Conservation (phyloP, 1,284 basidiomycete species). For the Cronartium ribicola region DNA sequence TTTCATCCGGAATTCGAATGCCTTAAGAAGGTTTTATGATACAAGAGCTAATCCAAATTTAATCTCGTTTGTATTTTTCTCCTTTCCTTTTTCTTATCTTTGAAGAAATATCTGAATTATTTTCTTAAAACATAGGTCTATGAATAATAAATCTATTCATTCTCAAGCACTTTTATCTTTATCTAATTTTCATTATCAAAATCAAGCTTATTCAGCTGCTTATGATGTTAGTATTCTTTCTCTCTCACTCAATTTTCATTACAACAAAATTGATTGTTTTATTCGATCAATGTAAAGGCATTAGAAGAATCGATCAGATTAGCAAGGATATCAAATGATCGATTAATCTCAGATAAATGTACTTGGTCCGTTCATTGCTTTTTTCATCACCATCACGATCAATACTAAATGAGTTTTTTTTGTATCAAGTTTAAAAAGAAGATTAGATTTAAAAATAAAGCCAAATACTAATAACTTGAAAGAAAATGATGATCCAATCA, state of each 20-base stretch:
- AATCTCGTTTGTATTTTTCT: not conserved
- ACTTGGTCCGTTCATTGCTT: conserved; percentile 21
- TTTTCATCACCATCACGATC: not conserved
- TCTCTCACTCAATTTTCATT: not conserved
- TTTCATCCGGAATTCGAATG: conserved; percentile 20
- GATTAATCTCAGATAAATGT: conserved; percentile 24
- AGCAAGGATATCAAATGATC: conserved; percentile 33
- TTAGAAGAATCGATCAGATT: conserved; percentile 31
- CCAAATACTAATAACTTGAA: not conserved
- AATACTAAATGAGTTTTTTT: not conserved
- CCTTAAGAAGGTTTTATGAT: conserved; percentile 34
- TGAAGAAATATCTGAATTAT: not conserved
- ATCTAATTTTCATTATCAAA: conserved; percentile 30
- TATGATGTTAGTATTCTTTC: conserved; percentile 16
- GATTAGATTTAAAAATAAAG: not conserved
- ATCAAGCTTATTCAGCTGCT: conserved; percentile 40
- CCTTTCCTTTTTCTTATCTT: not conserved
- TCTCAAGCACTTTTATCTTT: conserved; percentile 34
- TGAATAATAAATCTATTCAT: conserved; percentile 25
- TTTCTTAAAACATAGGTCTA: conserved; percentile 3
- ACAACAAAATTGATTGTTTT: not conserved
- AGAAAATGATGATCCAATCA: not conserved
- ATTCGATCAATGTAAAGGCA: conserved; percentile 2
- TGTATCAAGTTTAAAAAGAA: not conserved
- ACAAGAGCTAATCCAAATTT: not conserved